Conservation (phyloP, 106 monocot genomes). For the Allium sativum region DNA sequence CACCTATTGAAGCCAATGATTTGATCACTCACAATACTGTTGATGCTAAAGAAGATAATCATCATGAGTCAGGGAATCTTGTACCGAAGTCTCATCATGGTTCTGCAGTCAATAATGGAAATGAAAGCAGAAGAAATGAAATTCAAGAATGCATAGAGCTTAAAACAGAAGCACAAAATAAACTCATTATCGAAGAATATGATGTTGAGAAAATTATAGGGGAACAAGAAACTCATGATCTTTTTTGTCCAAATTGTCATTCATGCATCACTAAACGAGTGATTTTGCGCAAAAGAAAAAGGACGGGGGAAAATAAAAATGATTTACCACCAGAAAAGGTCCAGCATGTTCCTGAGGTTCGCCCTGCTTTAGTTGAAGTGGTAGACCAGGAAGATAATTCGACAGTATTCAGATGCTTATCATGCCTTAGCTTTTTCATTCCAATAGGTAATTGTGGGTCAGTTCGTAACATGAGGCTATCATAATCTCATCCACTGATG, state of each 20-base stretch:
- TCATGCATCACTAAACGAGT: slow-evolving; percentile 91
- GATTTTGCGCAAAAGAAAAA: slow-evolving; percentile 85
- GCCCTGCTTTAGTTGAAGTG: background rate
- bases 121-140: slow-evolving; percentile 4
- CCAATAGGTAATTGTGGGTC: slow-evolving; percentile 53
- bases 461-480: slow-evolving; percentile 17
- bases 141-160: background rate
- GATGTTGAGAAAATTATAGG: slow-evolving; percentile 66
- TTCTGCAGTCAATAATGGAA: slow-evolving; percentile 10
- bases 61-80: background rate
- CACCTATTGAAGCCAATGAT: background rate
- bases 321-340: slow-evolving; percentile 41
- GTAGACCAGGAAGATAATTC: slow-evolving; percentile 10
- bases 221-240: slow-evolving; percentile 91
- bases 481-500: slow-evolving; percentile 44
- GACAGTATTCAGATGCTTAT: slow-evolving; percentile 78
- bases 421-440: slow-evolving; percentile 84
- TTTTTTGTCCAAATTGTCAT: slow-evolving; percentile 84
- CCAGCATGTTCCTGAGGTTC: slow-evolving; percentile 14
- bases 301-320: slow-evolving; percentile 22
- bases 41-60: background rate
- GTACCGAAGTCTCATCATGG: slow-evolving; percentile 7
- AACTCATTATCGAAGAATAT: slow-evolving; percentile 18
- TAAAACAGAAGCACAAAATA: slow-evolving; percentile 8
- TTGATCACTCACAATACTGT: slow-evolving; percentile 1